Base-by-base conservation (phyloP, 768 basidiomycete genomes). In the Suillus fuscotomentosus region DNA sequence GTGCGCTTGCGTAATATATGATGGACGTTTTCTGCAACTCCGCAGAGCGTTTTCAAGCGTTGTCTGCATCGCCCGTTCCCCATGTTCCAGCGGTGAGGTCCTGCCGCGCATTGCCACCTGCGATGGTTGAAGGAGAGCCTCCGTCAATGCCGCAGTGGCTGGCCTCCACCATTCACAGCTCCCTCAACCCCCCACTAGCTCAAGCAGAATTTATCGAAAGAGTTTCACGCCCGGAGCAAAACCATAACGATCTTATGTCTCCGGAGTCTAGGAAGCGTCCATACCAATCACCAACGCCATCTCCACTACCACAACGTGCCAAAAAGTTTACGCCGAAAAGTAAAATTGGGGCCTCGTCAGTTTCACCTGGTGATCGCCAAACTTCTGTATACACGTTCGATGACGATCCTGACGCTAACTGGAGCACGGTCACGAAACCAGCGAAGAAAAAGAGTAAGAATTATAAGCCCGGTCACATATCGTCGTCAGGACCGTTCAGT, bases 321-420 rank as follows among this genome's bases (percentile, higher is more conserved):
- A 27, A 55, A 36, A 10, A 9, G 43, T 36, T 60, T 63, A 9
- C 61, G n/a, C 57, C 63, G 65, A 41, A 65, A 54, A 34, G 24
- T 39, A 15, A 60, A 57, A 7, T 22, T 11, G 2, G 8, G 15
- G 0, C 11, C 47, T 27, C 5, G 11, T 45, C 63, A 50, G 20
- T 43, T 36, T 9, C 27, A 47, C 15, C 15, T n/a, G 1, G 27
- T 45, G 13, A 17, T 61, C 36, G 6, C 50, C 27, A 39, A 11
- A 63, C 61, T 10, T 47, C 67, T 7, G 73, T 71, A 20, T 72
- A 74, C 17, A 31, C 57, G 0, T 74, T 73, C 60, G 73, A 63
- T 2, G 61, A 68, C 27, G 71, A 74, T 45, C 69, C 63, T 2
- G 73, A 74, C 24, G 64, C 54, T 34, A 59, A 53, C 24, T 66